Percentiles rank a stretch among this genome's conserved stretches.
These are phyloP conservation scores for Chrysoporthe cubensis DNA, from an alignment of 2,329 filamentous ascomycete species.

Conservation along the genomic window DNA sequence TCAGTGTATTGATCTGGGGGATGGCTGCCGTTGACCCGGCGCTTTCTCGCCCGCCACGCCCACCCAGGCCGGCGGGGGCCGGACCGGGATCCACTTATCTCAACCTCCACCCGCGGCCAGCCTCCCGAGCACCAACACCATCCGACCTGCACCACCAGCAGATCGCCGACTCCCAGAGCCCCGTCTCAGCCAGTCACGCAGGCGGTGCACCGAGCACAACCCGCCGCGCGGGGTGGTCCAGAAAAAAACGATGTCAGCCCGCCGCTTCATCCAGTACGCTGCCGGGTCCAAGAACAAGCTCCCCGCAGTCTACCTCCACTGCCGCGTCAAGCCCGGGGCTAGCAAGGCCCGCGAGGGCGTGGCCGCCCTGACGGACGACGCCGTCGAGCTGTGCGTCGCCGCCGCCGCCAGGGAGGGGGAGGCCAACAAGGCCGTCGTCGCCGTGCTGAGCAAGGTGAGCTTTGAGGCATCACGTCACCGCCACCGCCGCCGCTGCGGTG, in stretches of 20 bases:
- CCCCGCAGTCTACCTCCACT: conserved; percentile 61
- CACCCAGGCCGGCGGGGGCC: not conserved
- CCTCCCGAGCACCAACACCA: not conserved
- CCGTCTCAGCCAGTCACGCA: not conserved
- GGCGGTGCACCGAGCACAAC: not conserved
- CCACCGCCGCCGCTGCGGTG: not conserved
- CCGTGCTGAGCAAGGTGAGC: conserved; percentile 63
- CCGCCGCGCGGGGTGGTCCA: not conserved
- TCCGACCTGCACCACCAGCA: not conserved
- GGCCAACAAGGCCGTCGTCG: conserved; percentile 68
- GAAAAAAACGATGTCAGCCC: conserved; percentile 47
- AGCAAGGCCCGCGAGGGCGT: conserved; percentile 66
- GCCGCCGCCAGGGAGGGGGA: conserved; percentile 69
- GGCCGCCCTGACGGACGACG: conserved; percentile 55
- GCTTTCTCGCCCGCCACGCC: not conserved
- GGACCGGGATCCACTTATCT: not conserved
- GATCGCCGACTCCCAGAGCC: not conserved
- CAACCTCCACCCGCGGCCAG: not conserved
- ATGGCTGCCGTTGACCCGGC: not conserved
- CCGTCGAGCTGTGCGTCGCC: conserved; percentile 67
- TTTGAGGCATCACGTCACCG: not conserved
- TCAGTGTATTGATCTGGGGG: too few species aligned
- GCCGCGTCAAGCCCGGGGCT: conserved; percentile 70
- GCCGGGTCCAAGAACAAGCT: conserved; percentile 51
- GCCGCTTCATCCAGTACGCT: conserved; percentile 43